phyloP scores from a whole-genome alignment of 495 filamentous ascomycete genomes.

The Pseudotulostoma volvatum region DNA sequence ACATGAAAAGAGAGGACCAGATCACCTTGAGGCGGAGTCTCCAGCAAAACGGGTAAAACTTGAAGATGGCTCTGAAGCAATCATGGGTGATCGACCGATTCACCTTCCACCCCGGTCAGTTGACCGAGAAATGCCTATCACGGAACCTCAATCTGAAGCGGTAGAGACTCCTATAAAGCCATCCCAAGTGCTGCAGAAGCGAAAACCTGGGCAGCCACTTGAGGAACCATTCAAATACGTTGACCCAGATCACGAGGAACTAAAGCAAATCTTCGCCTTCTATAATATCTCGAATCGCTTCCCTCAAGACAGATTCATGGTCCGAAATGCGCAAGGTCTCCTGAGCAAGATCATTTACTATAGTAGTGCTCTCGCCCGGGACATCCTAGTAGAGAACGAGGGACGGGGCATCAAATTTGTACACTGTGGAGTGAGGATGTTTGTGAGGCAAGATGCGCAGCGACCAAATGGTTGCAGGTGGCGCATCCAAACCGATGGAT shows the following conservation, averaged over 20 bases:
- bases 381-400: constrained; percentile 71
- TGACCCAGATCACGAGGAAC: constrained; percentile 49
- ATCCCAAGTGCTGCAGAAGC: constrained; percentile 21
- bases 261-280: constrained; percentile 59
- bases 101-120: constrained; percentile 30
- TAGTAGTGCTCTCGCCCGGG: constrained; percentile 65
- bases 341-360: constrained; percentile 90
- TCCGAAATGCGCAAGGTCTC: constrained; percentile 71
- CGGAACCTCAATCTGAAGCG: constrained; percentile 10
- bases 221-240: constrained; percentile 94
- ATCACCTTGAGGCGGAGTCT: constrained; percentile 25
- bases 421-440: constrained; percentile 94
- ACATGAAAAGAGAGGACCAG: constrained; percentile 23
- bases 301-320: constrained; percentile 82
- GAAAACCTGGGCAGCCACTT: constrained; percentile 34
- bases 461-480: constrained; percentile 69
- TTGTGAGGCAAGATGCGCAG: constrained; percentile 91
- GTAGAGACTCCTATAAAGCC: constrained; percentile 7
- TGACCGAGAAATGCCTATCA: constrained; percentile 21
- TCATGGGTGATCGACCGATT: constrained; percentile 33
- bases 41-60: constrained; percentile 32
- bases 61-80: constrained; percentile 27
- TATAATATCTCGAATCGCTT: constrained; percentile 71
- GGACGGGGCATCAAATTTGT: constrained; percentile 85
- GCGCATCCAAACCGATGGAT: constrained; percentile 88